phyloP scores from a whole-genome alignment of 768 basidiomycete species.

The Xerocomus spinulosus region DNA sequence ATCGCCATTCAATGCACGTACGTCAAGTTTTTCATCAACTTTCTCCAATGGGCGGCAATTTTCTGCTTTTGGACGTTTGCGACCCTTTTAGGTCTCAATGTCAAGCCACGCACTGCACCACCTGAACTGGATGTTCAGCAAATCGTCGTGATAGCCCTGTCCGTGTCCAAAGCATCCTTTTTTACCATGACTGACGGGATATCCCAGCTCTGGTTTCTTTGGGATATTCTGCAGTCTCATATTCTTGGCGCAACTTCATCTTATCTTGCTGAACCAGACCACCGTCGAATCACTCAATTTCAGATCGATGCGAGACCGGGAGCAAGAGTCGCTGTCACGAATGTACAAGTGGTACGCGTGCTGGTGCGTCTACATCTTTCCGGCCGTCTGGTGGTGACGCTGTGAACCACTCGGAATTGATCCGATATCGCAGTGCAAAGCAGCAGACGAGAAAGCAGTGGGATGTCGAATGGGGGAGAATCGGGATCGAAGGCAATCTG shows the following conservation, averaged over 20 bases:
- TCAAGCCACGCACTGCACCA: conserved; percentile 26
- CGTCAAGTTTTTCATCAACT: conserved; percentile 77
- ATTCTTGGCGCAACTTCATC: conserved; percentile 49
- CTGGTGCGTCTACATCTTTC: conserved; percentile 38
- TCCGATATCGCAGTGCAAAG: conserved; percentile 42
- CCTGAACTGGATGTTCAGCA: conserved; percentile 57
- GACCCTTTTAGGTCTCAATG: conserved; percentile 53
- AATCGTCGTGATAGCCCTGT: conserved; percentile 73
- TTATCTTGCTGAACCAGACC: conserved; percentile 62
- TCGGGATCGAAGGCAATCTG: conserved; percentile 72
- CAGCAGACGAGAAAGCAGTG: conserved; percentile 45
- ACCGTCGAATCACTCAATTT: conserved; percentile 75
- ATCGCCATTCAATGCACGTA: neutral
- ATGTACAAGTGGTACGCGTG: conserved; percentile 53
- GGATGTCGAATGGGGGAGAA: conserved; percentile 78
- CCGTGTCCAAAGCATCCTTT: too few relatives aligned
- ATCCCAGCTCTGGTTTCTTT: conserved; percentile 62
- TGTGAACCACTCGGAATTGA: neutral
- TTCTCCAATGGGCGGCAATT: conserved; percentile 57
- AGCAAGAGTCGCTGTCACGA: conserved; percentile 45
- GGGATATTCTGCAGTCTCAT: conserved; percentile 62
- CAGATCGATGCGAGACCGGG: conserved; percentile 60
- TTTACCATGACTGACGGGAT: conserved; percentile 5
- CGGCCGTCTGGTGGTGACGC: neutral
- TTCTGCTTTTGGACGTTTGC: conserved; percentile 61